Conservation (phyloP, 768 basidiomycete genomes). For the Boletus sp. region DNA sequence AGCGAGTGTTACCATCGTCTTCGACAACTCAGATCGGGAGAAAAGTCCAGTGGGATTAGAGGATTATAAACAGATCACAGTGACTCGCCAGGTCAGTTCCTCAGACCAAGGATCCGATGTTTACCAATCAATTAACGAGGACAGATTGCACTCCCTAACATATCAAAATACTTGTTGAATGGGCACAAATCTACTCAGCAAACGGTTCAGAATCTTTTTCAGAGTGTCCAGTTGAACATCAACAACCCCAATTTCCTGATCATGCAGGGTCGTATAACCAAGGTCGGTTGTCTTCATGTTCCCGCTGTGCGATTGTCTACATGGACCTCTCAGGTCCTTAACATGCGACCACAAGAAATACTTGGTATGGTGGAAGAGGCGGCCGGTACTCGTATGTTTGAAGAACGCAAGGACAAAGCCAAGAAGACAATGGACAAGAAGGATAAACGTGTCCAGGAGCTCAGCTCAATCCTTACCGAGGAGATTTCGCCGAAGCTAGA, state of each 20-base stretch:
- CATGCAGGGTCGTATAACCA: conserved; percentile 99
- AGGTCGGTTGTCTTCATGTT: conserved; percentile 45
- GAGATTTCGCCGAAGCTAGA: conserved; percentile 95
- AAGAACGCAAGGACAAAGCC: conserved; percentile 96
- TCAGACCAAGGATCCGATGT: not conserved
- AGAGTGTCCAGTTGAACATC: conserved; percentile 97
- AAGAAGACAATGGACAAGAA: conserved; percentile 96
- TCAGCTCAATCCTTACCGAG: conserved; percentile 72
- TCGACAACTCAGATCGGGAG: conserved; percentile 90
- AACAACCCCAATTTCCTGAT: conserved; percentile 99
- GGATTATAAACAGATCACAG: conserved; percentile 83
- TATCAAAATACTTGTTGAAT: conserved; percentile 92
- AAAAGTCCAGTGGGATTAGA: conserved; percentile 83
- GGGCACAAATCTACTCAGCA: conserved; percentile 91
- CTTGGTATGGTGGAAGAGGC: conserved; percentile 99
- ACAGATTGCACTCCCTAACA: conserved; percentile 89
- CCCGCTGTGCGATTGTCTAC: not conserved
- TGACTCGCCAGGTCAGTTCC: conserved; percentile 84
- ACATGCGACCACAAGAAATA: conserved; percentile 98
- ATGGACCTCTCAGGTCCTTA: conserved; percentile 55
- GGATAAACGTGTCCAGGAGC: conserved; percentile 91
- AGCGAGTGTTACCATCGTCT: conserved; percentile 97
- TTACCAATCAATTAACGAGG: not conserved
- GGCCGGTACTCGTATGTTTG: conserved; percentile 98
- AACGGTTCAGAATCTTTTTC: conserved; percentile 85